phyloP scores from a whole-genome alignment of 371 early-diverging fungal genomes.

The Mucor circinelloides region DNA sequence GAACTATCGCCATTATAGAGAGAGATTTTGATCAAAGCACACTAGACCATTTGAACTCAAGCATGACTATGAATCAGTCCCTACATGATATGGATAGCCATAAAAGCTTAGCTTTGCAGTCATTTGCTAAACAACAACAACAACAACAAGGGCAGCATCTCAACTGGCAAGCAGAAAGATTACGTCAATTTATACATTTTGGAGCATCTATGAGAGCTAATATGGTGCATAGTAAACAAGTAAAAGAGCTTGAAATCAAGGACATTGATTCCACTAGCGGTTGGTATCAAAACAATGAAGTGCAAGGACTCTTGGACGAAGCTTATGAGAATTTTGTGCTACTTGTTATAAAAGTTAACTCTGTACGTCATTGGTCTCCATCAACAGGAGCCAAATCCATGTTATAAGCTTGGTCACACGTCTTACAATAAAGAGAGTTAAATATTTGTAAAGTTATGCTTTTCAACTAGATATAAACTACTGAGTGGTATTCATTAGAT shows the following conservation, averaged over 20 bases:
- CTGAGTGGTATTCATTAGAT: not conserved
- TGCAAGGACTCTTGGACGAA: slow-evolving; percentile 31
- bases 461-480: not conserved
- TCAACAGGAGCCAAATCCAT: slow-evolving; percentile 22
- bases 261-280: slow-evolving; percentile 18
- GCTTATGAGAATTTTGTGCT: slow-evolving; percentile 42
- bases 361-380: slow-evolving; percentile 30
- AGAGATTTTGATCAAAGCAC: slow-evolving; percentile 1
- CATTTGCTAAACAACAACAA: slow-evolving; percentile 24
- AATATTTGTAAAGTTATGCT: not conserved
- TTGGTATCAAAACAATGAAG: slow-evolving; percentile 26
- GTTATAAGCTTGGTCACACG: slow-evolving; percentile 6
- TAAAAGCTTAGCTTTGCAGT: slow-evolving; percentile 21
- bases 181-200: slow-evolving; percentile 30
- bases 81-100: not conserved
- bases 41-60: slow-evolving; percentile 12
- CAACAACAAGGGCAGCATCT: slow-evolving; percentile 11
- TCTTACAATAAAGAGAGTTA: not conserved
- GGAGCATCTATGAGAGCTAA: slow-evolving; percentile 11
- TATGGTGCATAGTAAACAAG: not conserved
- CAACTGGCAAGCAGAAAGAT: slow-evolving; percentile 44
- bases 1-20: slow-evolving; percentile 15
- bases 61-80: not conserved
- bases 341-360: slow-evolving; percentile 33
- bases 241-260: slow-evolving; percentile 13